Percentiles rank a stretch among this genome's conserved stretches.
Conservation (phyloP, 169 alveolate genomes). For the Babesia bovis region DNA sequence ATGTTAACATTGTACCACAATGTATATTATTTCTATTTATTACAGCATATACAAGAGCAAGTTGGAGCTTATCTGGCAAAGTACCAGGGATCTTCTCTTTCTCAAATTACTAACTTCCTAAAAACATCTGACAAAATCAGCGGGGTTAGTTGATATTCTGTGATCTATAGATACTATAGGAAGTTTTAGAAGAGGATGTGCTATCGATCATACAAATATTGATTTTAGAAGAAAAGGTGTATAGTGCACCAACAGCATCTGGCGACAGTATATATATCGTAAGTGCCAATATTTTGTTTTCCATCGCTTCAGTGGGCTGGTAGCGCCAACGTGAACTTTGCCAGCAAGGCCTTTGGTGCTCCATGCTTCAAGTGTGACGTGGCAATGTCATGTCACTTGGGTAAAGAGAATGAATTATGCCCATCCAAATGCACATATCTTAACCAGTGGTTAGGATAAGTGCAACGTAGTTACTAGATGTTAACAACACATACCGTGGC, state of each 20-base stretch:
- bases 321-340: conserved; percentile 35
- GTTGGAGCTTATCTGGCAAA: conserved; percentile 60
- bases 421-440: conserved; percentile 55
- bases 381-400: conserved; percentile 51
- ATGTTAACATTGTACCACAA: too few relatives aligned
- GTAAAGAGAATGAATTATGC: conserved; percentile 17
- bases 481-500: too few relatives aligned
- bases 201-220: conserved; percentile 39
- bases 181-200: conserved; percentile 60
- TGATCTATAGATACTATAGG: background rate
- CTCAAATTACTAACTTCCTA: conserved; percentile 64
- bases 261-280: conserved; percentile 57
- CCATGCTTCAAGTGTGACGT: conserved; percentile 76
- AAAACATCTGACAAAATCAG: conserved; percentile 53
- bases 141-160: conserved; percentile 24
- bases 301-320: conserved; percentile 64
- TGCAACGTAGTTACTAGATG: too few relatives aligned
- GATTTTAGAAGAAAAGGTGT: conserved; percentile 63
- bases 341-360: conserved; percentile 50
- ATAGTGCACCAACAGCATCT: conserved; percentile 44
- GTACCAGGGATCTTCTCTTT: conserved; percentile 67
- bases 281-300: conserved; percentile 18
- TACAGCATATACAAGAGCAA: conserved; percentile 62
- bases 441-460: conserved; percentile 52
- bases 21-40: background rate